Evolutionary conservation across 768 basidiomycete genomes (phyloP).

Genomic region (Leccinellum rugosiceps): DNA sequence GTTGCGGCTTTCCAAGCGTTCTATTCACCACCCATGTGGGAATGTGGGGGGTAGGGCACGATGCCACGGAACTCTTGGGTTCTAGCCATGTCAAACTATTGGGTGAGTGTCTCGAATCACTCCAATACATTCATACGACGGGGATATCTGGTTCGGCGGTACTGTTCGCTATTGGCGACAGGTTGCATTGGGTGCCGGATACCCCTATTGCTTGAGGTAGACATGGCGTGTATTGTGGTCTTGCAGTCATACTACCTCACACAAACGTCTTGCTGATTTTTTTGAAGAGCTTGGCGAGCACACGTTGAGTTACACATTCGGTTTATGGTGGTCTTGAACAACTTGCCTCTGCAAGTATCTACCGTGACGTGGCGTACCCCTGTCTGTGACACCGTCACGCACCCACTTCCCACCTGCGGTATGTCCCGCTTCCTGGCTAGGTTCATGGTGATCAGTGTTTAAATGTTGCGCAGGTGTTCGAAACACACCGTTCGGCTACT

Average conservation of each 20-base stretch:
- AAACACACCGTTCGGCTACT: conserved; percentile 1
- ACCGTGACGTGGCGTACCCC: conserved; percentile 29
- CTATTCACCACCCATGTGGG: conserved; percentile 8
- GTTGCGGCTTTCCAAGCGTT: conserved; percentile 16
- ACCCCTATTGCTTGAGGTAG: conserved; percentile 7
- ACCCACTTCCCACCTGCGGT: conserved; percentile 5
- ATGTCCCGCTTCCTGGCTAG: too few species aligned
- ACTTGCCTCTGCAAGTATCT: conserved; percentile 27
- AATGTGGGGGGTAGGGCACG: conserved; percentile 1
- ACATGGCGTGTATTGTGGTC: conserved; percentile 1
- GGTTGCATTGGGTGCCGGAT: conserved; percentile 1
- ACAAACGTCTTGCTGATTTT: conserved; percentile 20
- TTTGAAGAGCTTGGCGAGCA: conserved; percentile 25
- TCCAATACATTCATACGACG: conserved; percentile 22
- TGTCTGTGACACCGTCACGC: conserved; percentile 28
- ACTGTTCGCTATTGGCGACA: neutral
- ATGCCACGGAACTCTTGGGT: neutral
- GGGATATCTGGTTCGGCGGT: conserved; percentile 15
- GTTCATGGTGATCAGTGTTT: neutral
- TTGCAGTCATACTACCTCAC: conserved; percentile 28
- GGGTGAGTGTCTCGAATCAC: conserved; percentile 33
- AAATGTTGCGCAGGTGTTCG: neutral
- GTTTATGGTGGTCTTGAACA: conserved; percentile 26
- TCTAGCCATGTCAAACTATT: conserved; percentile 14
- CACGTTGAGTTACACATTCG: conserved; percentile 28